These are phyloP conservation scores for Eucalyptus regnans DNA, from an alignment of 345 rosid genomes.

Conservation along the genomic window DNA sequence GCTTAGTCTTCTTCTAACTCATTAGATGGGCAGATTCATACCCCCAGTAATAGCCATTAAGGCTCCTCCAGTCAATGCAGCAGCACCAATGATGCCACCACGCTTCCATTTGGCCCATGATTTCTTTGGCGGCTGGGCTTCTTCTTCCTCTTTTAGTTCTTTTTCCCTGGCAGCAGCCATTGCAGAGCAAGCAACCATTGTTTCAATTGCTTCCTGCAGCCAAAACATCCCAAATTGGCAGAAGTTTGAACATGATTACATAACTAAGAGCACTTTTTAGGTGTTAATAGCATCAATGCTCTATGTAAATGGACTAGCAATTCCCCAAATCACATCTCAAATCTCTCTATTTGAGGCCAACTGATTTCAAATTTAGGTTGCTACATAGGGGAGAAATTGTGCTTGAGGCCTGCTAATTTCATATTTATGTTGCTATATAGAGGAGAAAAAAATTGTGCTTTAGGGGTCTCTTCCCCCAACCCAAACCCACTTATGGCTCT, in stretches of 20 bases:
- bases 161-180: constrained; percentile 68
- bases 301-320: background rate
- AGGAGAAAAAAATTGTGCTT: background rate
- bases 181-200: constrained; percentile 80
- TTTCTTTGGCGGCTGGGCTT: constrained; percentile 18
- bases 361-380: background rate
- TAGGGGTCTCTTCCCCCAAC: background rate
- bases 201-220: constrained; percentile 68
- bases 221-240: background rate
- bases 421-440: background rate
- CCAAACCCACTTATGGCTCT: background rate
- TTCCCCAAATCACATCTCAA: background rate
- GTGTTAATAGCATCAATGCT: background rate
- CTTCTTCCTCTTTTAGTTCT: constrained; percentile 44
- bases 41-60: constrained; percentile 96
- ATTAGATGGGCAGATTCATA: constrained; percentile 8
- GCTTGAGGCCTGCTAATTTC: background rate
- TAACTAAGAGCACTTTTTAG: background rate
- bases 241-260: background rate
- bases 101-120: constrained; percentile 85
- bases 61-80: constrained; percentile 93
- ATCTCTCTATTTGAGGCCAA: background rate
- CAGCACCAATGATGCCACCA: constrained; percentile 94
- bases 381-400: background rate
- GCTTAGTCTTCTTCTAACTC: background rate